These are phyloP conservation scores for Malbranchea zuffiana DNA, from an alignment of 2,329 filamentous ascomycete genomes.

Conservation along the genomic window DNA sequence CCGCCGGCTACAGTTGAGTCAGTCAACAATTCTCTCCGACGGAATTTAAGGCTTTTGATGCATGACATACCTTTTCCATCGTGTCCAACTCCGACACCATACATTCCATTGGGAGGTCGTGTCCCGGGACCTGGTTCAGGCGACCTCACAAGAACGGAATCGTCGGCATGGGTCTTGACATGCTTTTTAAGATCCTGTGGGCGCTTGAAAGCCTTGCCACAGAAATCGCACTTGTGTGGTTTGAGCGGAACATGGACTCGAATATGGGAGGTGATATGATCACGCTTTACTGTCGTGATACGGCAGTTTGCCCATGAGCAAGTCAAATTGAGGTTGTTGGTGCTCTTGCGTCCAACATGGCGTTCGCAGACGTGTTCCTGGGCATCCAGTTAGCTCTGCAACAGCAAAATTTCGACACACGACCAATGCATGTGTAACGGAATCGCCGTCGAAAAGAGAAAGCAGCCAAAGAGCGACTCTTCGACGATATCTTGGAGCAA, in stretches of 20 bases:
- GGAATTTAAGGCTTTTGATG: too few relatives aligned
- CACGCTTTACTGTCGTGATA: constrained; percentile 94
- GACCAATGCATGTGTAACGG: too few relatives aligned
- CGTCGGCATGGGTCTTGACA: constrained; percentile 96
- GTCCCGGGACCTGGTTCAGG: constrained; percentile 46
- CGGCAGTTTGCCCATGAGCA: constrained; percentile 96
- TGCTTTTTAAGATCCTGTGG: constrained; percentile 99
- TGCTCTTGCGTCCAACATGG: constrained; percentile 97
- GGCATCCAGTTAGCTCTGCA: background rate
- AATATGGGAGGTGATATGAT: constrained; percentile 98
- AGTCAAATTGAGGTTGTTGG: constrained; percentile 94
- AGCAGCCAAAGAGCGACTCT: constrained; percentile 2
- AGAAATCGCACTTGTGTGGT: constrained; percentile 98
- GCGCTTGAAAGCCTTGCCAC: constrained; percentile 97
- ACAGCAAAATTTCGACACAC: background rate
- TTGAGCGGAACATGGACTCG: constrained; percentile 97
- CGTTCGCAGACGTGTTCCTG: constrained; percentile 97
- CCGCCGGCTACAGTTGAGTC: constrained; percentile 22
- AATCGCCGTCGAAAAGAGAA: background rate
- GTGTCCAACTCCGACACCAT: constrained; percentile 20
- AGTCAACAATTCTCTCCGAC: too few relatives aligned
- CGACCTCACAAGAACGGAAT: constrained; percentile 63
- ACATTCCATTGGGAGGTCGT: constrained; percentile 34
- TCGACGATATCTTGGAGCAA: background rate
- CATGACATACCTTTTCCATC: constrained; percentile 30